Conservation (phyloP, 2,329 filamentous ascomycete species). For the Cadophora gregata region DNA sequence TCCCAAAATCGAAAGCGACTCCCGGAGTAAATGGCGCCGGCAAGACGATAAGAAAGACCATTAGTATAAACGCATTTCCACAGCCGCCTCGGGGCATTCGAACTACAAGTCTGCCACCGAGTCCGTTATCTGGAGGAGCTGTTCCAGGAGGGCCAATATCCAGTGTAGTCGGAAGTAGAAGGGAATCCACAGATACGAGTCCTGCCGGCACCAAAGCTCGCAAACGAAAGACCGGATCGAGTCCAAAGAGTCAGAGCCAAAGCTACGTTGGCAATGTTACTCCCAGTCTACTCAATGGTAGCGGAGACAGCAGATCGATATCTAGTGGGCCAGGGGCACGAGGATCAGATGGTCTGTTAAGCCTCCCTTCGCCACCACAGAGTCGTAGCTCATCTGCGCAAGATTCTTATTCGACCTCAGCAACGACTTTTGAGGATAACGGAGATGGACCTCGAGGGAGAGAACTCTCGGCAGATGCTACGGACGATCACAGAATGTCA, state of each 20-base stretch:
- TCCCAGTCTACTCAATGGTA: constrained; percentile 80
- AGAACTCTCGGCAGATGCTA: constrained; percentile 35
- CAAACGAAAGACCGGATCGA: constrained; percentile 43
- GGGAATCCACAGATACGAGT: constrained; percentile 38
- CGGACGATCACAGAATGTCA: constrained; percentile 51
- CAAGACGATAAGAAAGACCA: constrained; percentile 80
- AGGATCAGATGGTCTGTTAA: constrained; percentile 77
- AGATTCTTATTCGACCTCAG: constrained; percentile 89
- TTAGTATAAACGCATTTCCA: constrained; percentile 94
- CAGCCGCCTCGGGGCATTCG: constrained; percentile 77
- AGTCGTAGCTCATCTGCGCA: constrained; percentile 92
- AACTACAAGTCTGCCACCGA: constrained; percentile 65
- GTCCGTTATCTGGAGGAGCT: constrained; percentile 60
- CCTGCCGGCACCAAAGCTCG: constrained; percentile 34
- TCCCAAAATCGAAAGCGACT: constrained; percentile 62
- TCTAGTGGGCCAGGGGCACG: constrained; percentile 64
- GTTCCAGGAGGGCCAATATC: constrained; percentile 29
- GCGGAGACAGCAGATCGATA: constrained; percentile 77
- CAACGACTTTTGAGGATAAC: constrained; percentile 84
- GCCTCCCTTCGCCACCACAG: constrained; percentile 80
- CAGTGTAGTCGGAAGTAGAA: constrained; percentile 26
- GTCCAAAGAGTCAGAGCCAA: constrained; percentile 45
- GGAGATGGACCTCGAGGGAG: constrained; percentile 57
- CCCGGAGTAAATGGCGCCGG: constrained; percentile 63
- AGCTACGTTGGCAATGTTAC: constrained; percentile 51